These are phyloP conservation scores for Capronia epimyces DNA, from an alignment of 2,329 filamentous ascomycete genomes.

Conservation along the genomic window DNA sequence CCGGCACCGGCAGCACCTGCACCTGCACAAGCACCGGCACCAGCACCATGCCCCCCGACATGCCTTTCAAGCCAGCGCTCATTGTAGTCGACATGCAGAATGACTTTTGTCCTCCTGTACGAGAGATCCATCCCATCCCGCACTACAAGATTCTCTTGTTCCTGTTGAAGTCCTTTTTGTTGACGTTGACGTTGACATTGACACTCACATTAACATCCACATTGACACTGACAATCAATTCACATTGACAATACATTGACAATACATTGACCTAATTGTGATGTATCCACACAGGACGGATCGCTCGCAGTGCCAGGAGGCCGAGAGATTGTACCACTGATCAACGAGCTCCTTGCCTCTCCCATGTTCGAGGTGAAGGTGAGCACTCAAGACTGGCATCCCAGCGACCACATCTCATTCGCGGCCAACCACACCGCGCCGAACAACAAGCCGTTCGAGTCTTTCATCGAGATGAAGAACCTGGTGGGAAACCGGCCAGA, in stretches of 20 bases:
- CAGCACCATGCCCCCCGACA: constrained; percentile 5
- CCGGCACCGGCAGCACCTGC: constrained; percentile 5
- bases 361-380: constrained; percentile 66
- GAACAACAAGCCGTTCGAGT: constrained; percentile 62
- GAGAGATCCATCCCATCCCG: no score
- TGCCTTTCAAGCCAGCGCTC: constrained; percentile 50
- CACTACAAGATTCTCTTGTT: no score
- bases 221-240: no score
- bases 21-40: constrained; percentile 18
- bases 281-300: constrained; percentile 70
- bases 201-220: no score
- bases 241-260: no score
- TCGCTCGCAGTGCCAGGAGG: constrained; percentile 74
- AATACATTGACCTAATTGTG: no score
- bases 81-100: constrained; percentile 86
- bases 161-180: no score
- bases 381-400: constrained; percentile 92
- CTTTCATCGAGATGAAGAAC: constrained; percentile 55
- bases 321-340: constrained; percentile 60
- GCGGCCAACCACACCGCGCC: constrained; percentile 65
- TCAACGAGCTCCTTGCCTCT: constrained; percentile 69
- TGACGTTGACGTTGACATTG: no score
- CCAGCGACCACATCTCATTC: constrained; percentile 77
- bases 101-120: constrained; percentile 87
- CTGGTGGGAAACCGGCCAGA: constrained; percentile 32